A percentile compares a stretch with the other conserved stretches of the same genome.
These are phyloP conservation scores for Bocquillonia castaneifolia DNA, from an alignment of 441 rosid species.

Conservation along the genomic window DNA sequence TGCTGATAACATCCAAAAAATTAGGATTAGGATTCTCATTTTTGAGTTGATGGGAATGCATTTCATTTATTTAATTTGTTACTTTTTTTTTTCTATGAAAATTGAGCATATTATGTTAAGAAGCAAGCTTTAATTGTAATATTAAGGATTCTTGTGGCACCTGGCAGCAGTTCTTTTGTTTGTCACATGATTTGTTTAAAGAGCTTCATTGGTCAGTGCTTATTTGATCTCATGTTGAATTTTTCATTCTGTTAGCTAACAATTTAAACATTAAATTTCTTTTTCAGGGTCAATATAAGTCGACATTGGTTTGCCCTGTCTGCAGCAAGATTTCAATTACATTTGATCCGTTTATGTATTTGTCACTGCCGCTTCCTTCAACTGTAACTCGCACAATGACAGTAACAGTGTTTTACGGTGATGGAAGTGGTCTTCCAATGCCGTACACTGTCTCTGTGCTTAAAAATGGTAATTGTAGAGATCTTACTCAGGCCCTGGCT, in stretches of 20 bases:
- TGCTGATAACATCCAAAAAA: not conserved
- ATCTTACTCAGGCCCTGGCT: conserved; percentile 48
- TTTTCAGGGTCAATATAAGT: conserved; percentile 66
- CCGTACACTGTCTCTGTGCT: conserved; percentile 53
- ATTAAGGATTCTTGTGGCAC: not conserved
- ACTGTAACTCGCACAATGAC: conserved; percentile 60
- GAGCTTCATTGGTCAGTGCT: not conserved
- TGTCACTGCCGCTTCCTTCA: conserved; percentile 68
- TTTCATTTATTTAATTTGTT: not conserved
- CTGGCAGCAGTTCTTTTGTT: not conserved
- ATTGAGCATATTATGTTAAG: not conserved
- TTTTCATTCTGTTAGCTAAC: conserved; percentile 5
- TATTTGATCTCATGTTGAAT: not conserved
- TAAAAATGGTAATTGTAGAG: conserved; percentile 53
- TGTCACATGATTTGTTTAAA: not conserved
- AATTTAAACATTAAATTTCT: conserved; percentile 9
- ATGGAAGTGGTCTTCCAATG: conserved; percentile 48
- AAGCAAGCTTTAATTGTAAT: not conserved
- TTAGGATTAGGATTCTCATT: not conserved
- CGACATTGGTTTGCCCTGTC: conserved; percentile 63
- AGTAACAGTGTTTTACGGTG: conserved; percentile 52
- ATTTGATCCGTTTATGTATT: conserved; percentile 77
- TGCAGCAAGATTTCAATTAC: conserved; percentile 67
- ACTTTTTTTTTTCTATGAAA: not conserved
- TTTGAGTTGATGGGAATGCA: not conserved